phyloP scores from a whole-genome alignment of 306 rosid genomes.

The Cercis canadensis region DNA sequence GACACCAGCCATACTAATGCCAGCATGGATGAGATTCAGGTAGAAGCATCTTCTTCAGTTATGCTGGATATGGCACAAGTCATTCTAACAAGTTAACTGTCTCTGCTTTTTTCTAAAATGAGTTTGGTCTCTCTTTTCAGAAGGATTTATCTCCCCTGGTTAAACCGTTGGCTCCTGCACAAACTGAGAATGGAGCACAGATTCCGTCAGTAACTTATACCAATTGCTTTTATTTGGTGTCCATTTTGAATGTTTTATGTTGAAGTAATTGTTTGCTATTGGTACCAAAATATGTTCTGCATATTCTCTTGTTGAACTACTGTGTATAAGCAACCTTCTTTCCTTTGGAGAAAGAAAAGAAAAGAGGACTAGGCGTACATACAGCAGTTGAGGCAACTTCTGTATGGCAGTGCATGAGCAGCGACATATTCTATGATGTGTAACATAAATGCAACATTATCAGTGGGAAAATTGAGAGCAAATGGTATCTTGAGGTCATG shows the following conservation, averaged over 20 bases:
- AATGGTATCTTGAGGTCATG: background rate
- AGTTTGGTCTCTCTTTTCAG: slow-evolving; percentile 57
- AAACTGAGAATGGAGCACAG: slow-evolving; percentile 69
- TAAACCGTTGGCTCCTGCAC: slow-evolving; percentile 72
- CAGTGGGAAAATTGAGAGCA: background rate
- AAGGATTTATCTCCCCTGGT: slow-evolving; percentile 89
- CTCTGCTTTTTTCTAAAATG: slow-evolving; percentile 38
- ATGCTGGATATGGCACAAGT: slow-evolving; percentile 16
- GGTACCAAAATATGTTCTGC: slow-evolving; percentile 19
- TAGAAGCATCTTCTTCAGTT: slow-evolving; percentile 42
- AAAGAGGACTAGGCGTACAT: background rate
- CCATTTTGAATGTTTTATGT: slow-evolving; percentile 25
- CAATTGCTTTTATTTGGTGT: slow-evolving; percentile 29
- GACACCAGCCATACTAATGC: slow-evolving; percentile 67
- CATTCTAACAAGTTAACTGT: slow-evolving; percentile 24
- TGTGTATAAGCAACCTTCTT: background rate
- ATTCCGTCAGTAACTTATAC: slow-evolving; percentile 76
- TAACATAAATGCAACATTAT: background rate
- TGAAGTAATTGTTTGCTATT: slow-evolving; percentile 10
- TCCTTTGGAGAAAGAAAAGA: background rate
- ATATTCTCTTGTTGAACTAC: background rate
- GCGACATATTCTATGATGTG: background rate
- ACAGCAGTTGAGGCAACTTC: slow-evolving; percentile 3
- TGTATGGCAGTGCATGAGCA: background rate
- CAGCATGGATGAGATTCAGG: slow-evolving; percentile 94